Evolutionary conservation across 2,329 filamentous ascomycete species (phyloP), one percentile per base, ranked within the genome.

Genomic region (Penicillium sp.): DNA sequence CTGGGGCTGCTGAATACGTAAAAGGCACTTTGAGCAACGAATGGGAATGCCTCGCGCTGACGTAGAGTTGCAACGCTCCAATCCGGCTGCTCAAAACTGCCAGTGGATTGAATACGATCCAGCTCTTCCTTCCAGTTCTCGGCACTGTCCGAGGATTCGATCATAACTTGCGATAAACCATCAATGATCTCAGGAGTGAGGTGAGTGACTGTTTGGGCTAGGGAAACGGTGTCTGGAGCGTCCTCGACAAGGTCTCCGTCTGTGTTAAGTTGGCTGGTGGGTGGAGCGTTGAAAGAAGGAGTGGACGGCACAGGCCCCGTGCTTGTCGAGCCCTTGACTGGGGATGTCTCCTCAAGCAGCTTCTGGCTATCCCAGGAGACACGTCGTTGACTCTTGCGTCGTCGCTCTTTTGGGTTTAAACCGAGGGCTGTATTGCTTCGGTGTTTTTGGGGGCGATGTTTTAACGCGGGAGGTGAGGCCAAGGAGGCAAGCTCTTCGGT

Each of bases 1-100:
- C 57, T 64, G 18, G 70, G 65, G 43, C 62, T 69, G 52, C 73
- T 69, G 37, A 77, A 52, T 12, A 72, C 65, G 52, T 71, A 77
- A 49, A 69, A 72, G 1, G 75, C 64, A 46, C 72, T 75, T 52
- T 76, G 75, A 7, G 67, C 63, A 42, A 75, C 52, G 51, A 75
- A 76, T 4, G 69, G 61, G 42, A 71, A 73, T 13, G 60, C 64
- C 36, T 67, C 56, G 14, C 67, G 67, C 49, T 73, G 71, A 4
- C 60, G 59, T 33, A 52, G 47, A n/a, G 69, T 69, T 37, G 71
- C 68, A 57, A 64, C 68, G 36, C 54, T 59, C 68, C 69, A 72
- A 25, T 71, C 65, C 5, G 64, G 63, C 25, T 66, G 63, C 9
- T 72, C 69, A 34, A 67, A 66, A 34, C 60, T 67, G 9, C 71